A percentile compares a stretch with the other conserved stretches of the same genome.
Conservation (phyloP, 1,139 yeast species). For the Taiozyma sp. region DNA sequence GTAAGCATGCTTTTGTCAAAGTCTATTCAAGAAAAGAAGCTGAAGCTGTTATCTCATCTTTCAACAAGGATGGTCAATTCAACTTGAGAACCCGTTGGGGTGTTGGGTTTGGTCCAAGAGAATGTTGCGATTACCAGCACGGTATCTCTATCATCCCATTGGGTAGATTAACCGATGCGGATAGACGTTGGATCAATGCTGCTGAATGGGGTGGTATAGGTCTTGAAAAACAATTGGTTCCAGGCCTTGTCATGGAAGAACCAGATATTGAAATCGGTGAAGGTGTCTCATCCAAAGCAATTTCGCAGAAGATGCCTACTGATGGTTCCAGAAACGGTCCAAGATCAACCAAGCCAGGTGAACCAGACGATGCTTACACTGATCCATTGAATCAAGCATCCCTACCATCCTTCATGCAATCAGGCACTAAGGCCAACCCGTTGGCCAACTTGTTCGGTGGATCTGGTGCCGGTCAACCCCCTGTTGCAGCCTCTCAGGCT, state of each 20-base stretch:
- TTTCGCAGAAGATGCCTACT: constrained; percentile 83
- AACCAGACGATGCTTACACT: constrained; percentile 37
- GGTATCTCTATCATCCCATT: constrained; percentile 88
- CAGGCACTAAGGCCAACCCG: constrained; percentile 37
- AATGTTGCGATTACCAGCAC: constrained; percentile 91
- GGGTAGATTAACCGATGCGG: constrained; percentile 88
- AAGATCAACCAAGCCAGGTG: constrained; percentile 67
- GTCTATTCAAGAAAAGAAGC: constrained; percentile 96
- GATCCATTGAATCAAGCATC: constrained; percentile 32
- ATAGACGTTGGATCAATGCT: constrained; percentile 77
- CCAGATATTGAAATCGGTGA: constrained; percentile 97
- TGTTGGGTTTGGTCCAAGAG: constrained; percentile 98
- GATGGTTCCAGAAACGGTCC: constrained; percentile 87
- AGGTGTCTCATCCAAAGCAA: constrained; percentile 91
- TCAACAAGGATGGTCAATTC: constrained; percentile 47
- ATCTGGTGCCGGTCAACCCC: constrained; percentile 17
- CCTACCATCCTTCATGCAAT: constrained; percentile 24
- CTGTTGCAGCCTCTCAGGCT: constrained; percentile 24
- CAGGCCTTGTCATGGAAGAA: constrained; percentile 88
- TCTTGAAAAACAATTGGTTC: constrained; percentile 65
- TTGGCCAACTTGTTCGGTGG: constrained; percentile 42
- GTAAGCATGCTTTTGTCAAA: constrained; percentile 94
- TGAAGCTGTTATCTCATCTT: constrained; percentile 64
- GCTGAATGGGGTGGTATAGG: constrained; percentile 99
- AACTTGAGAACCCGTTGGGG: constrained; percentile 94